phyloP scores from a whole-genome alignment of 495 filamentous ascomycete genomes.

The Aspergillus sclerotiicarbonarius region DNA sequence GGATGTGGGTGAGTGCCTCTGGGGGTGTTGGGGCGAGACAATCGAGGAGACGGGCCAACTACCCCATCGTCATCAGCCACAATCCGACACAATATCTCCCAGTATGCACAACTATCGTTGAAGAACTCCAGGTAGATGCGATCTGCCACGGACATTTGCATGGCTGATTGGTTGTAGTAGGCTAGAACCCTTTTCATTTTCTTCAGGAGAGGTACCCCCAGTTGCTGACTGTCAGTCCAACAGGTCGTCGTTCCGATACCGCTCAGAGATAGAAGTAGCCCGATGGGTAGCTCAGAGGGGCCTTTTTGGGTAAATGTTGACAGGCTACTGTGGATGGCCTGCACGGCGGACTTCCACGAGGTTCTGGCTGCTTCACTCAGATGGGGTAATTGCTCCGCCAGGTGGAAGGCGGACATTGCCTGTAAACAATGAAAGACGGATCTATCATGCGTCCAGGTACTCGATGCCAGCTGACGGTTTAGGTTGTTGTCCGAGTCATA shows the following conservation, averaged over 20 bases:
- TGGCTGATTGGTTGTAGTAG: background rate
- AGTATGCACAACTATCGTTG: slow-evolving; percentile 4
- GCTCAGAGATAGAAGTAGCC: background rate
- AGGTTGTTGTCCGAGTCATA: slow-evolving; percentile 3
- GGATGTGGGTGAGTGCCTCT: background rate
- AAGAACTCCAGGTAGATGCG: background rate
- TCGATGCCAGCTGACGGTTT: background rate
- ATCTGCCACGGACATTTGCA: background rate
- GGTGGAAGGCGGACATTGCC: slow-evolving; percentile 1
- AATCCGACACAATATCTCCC: background rate
- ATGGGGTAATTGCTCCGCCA: slow-evolving; percentile 2
- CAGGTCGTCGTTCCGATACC: slow-evolving; percentile 4
- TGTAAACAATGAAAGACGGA: slow-evolving; percentile 1
- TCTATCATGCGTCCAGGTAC: background rate
- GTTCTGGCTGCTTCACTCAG: background rate
- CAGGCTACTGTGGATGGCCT: background rate
- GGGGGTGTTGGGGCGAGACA: background rate
- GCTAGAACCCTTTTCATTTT: slow-evolving; percentile 1
- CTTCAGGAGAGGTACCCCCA: background rate
- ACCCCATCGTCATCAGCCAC: background rate
- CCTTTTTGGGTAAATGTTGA: background rate
- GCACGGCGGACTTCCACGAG: background rate
- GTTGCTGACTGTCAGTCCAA: slow-evolving; percentile 5
- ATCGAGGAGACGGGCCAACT: background rate
- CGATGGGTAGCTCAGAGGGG: background rate